Conservation (phyloP, 371 early-diverging fungal genomes). For the Mortierella sp. region DNA sequence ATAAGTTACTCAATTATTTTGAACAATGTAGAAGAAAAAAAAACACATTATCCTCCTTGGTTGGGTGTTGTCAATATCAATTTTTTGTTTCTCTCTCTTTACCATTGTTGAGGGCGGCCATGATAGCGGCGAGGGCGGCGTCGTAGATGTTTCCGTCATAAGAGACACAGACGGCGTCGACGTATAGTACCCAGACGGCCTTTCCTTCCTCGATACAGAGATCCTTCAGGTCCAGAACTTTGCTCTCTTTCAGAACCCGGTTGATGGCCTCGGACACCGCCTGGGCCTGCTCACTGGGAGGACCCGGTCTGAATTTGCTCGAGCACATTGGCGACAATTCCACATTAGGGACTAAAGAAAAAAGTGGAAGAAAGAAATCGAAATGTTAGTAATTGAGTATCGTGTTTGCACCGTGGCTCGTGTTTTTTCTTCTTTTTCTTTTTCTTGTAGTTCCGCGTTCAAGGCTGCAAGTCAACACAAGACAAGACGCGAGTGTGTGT, state of each 20-base stretch:
- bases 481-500: too few relatives aligned
- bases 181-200: constrained; percentile 92
- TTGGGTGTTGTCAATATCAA: too few relatives aligned
- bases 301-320: constrained; percentile 86
- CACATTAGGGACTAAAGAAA: constrained; percentile 84
- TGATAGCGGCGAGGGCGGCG: constrained; percentile 85
- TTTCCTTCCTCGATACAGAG: constrained; percentile 88
- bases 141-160: constrained; percentile 94
- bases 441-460: neutral
- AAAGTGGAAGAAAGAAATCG: neutral
- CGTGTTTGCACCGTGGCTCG: neutral
- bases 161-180: constrained; percentile 91
- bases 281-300: constrained; percentile 90
- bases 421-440: neutral
- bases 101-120: constrained; percentile 81
- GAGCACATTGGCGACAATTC: constrained; percentile 93
- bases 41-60: neutral
- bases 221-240: constrained; percentile 75
- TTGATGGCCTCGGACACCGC: constrained; percentile 84
- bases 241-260: constrained; percentile 75
- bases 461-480: too few relatives aligned
- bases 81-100: too few relatives aligned
- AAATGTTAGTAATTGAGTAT: neutral
- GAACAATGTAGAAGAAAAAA: neutral
- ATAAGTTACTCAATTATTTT: neutral